phyloP scores from a whole-genome alignment of 176 grass and related monocot species.

The Puccinellia tenuiflora region DNA sequence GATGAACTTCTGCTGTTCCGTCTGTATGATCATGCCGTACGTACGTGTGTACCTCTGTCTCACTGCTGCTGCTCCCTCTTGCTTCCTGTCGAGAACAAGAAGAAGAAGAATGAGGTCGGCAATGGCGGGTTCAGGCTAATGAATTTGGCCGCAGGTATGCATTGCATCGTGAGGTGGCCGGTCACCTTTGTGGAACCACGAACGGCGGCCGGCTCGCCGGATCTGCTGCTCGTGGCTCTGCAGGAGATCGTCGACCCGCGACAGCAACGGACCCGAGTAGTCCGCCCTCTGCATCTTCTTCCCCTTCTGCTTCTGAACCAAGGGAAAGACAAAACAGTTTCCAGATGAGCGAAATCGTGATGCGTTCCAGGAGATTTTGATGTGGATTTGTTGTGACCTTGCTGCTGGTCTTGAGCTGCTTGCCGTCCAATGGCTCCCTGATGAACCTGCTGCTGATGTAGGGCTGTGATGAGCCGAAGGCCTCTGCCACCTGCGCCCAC shows the following conservation, averaged over 20 bases:
- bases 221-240: slow-evolving; percentile 71
- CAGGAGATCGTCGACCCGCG: slow-evolving; percentile 72
- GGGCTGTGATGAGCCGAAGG: slow-evolving; percentile 35
- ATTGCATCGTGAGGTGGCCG: neutral
- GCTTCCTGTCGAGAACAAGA: slow-evolving; percentile 16
- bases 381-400: slow-evolving; percentile 24
- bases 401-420: slow-evolving; percentile 22
- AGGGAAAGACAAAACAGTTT: neutral
- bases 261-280: slow-evolving; percentile 61
- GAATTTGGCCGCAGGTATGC: neutral
- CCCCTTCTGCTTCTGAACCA: slow-evolving; percentile 47
- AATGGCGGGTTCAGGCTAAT: neutral
- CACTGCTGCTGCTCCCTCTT: slow-evolving; percentile 36
- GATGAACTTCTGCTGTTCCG: neutral
- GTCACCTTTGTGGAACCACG: slow-evolving; percentile 77
- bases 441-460: slow-evolving; percentile 24
- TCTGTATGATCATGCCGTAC: neutral
- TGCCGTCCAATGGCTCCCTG: slow-evolving; percentile 26
- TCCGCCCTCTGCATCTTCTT: slow-evolving; percentile 45
- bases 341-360: neutral
- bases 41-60: neutral
- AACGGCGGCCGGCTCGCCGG: slow-evolving; percentile 42
- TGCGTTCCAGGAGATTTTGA: neutral
- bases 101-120: neutral
- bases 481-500: slow-evolving; percentile 52